Evolutionary conservation across 345 rosid species (phyloP), one percentile per base, ranked within the genome.

Genomic region (Lepidium sativum): DNA sequence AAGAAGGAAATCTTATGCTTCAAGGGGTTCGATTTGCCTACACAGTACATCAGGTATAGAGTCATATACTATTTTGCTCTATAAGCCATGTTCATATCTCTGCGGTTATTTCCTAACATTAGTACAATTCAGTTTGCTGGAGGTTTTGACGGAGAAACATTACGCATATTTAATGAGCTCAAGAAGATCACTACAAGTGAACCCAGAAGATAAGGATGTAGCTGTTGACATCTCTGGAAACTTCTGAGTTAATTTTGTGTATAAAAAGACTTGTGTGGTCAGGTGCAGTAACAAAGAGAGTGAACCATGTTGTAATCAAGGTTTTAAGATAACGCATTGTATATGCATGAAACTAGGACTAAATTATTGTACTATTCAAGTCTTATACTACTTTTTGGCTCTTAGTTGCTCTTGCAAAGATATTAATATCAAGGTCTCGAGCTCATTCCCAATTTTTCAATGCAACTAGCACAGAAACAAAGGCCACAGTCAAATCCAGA

Each of bases 11-110:
- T 72, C 69, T 80, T 27, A 43, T 84, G 78, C 87, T 86, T 72
- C 92, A 86, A 75, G 95, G 82, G 21, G 96, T 86, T 45, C 74
- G 90, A 72, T 89, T 90, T 60, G 96, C 96, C 42, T 84, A 84
- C 65, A 79, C 89, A 47, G 62, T 82, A 67, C 97, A 94, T 77
- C 97, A 94, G 91, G 99, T 90, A 84, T 49, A 18, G 35, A 8
- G 16, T 58, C 42, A 49, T 42, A 33, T 48, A 27, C 47, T 21
- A 37, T n/a, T 16, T 48, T 23, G 13, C 12, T 47, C 18, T n/a
- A 59, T 27, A 63, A 44, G 59, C 34, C 25, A 20, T 44, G 2
- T 18, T 42, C 18, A 34, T 39, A 6, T 31, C 23, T 33, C 54
- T 11, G 37, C 3, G n/a, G 14, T 57, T 52, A 0, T 37, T 18